Evolutionary conservation across 768 basidiomycete species (phyloP).

Genomic region (Auricularia sp.): DNA sequence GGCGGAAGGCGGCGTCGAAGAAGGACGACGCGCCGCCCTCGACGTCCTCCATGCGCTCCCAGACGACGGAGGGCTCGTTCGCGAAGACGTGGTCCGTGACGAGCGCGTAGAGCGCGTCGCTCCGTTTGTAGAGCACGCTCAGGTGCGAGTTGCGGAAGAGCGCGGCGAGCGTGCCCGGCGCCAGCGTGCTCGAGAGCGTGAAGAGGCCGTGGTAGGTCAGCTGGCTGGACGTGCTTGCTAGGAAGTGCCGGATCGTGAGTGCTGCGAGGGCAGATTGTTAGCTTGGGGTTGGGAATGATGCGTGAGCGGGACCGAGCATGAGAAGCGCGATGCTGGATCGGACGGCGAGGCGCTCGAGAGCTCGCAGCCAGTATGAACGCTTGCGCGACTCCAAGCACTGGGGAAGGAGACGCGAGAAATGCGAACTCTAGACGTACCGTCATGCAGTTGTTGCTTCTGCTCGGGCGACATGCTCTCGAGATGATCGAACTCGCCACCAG

Average conservation of each 20-base stretch:
- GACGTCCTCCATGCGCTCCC: constrained; percentile 85
- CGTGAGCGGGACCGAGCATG: too few relatives aligned
- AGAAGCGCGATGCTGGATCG: too few relatives aligned
- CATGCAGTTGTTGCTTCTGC: constrained; percentile 53
- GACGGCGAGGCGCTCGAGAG: too few relatives aligned
- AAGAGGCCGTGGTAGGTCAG: constrained; percentile 84
- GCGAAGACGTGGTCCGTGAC: constrained; percentile 80
- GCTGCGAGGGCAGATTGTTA: constrained; percentile 31
- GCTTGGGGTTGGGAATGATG: too few relatives aligned
- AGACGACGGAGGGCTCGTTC: constrained; percentile 68
- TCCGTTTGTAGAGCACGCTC: constrained; percentile 65
- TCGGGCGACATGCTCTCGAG: constrained; percentile 33
- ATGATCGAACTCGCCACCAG: constrained; percentile 1
- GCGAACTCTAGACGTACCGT: constrained; percentile 38
- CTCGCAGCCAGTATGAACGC: too few relatives aligned
- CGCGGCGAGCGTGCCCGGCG: constrained; percentile 58
- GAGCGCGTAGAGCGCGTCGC: constrained; percentile 54
- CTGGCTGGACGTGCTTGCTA: constrained; percentile 67
- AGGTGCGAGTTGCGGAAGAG: constrained; percentile 88
- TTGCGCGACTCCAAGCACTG: too few relatives aligned
- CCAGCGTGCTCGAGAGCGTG: constrained; percentile 45
- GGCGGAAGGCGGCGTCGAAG: constrained; percentile 60
- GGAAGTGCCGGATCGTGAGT: constrained; percentile 52
- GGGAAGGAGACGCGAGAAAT: too few relatives aligned
- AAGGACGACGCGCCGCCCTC: constrained; percentile 72